phyloP scores from a whole-genome alignment of 345 rosid genomes.

The Gossypium australe region DNA sequence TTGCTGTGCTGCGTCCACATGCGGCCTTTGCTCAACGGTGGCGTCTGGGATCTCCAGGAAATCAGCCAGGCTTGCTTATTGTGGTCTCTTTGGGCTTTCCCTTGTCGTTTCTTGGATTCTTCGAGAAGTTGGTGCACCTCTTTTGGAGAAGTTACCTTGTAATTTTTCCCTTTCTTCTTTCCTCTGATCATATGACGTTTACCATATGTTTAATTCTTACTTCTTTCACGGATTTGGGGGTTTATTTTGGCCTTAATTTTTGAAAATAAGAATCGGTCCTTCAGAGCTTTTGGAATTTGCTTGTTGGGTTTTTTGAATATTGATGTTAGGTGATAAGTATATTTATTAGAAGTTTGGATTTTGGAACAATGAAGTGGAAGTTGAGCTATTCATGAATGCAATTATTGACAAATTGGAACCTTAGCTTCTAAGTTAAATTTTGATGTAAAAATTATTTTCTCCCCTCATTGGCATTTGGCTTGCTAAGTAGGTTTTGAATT shows the following conservation, averaged over 20 bases:
- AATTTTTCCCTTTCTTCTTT: conserved; percentile 17
- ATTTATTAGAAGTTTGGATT: neutral
- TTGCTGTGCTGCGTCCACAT: conserved; percentile 73
- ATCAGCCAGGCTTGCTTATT: conserved; percentile 88
- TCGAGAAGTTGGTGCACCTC: conserved; percentile 74
- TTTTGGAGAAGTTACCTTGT: conserved; percentile 76
- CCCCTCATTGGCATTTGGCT: neutral
- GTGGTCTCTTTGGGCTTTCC: conserved; percentile 89
- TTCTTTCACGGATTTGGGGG: neutral
- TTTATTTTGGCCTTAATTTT: neutral
- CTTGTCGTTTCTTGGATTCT: conserved; percentile 86
- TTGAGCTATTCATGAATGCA: neutral
- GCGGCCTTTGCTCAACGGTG: conserved; percentile 89
- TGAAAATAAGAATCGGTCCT: neutral
- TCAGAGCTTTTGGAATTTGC: neutral
- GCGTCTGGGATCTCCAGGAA: conserved; percentile 75
- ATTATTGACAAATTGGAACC: neutral
- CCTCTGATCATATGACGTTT: neutral
- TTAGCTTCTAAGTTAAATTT: neutral
- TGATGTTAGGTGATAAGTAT: neutral
- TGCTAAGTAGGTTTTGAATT: neutral
- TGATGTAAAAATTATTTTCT: neutral
- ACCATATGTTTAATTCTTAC: conserved; percentile 3
- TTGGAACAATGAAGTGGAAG: neutral
- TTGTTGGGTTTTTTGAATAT: neutral